phyloP scores from a whole-genome alignment of 2,329 filamentous ascomycete genomes.

The Talaromyces islandicus region DNA sequence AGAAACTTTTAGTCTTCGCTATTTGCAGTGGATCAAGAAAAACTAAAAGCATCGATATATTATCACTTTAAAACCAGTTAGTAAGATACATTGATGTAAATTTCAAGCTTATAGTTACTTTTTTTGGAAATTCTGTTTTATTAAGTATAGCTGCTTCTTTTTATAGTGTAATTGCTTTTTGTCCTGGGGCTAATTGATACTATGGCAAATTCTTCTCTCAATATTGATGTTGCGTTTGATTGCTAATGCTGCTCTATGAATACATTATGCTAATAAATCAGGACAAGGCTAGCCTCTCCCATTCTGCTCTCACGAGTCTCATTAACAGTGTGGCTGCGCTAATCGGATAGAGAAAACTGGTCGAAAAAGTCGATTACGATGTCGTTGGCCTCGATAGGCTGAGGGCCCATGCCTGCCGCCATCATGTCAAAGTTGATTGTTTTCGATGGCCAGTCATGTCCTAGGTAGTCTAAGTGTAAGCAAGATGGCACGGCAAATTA shows the following conservation, averaged over 20 bases:
- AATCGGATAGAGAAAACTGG: conserved; percentile 16
- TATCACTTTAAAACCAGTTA: too few relatives aligned
- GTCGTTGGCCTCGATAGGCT: conserved; percentile 39
- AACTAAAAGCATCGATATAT: too few relatives aligned
- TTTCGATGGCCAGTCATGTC: conserved; percentile 44
- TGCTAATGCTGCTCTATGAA: neutral
- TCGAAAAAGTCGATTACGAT: conserved; percentile 45
- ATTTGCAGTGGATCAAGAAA: too few relatives aligned
- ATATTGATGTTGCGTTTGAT: neutral
- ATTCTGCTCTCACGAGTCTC: neutral
- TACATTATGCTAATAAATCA: neutral
- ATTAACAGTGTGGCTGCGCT: neutral
- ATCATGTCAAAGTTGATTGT: conserved; percentile 41
- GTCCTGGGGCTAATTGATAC: too few relatives aligned
- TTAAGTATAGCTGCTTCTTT: too few relatives aligned
- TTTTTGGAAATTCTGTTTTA: too few relatives aligned
- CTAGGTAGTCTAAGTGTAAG: conserved; percentile 12
- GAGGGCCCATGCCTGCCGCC: conserved; percentile 34
- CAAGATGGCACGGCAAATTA: neutral
- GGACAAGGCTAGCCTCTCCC: neutral
- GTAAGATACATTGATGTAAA: too few relatives aligned
- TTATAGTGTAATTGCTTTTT: too few relatives aligned
- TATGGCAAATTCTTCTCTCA: neutral
- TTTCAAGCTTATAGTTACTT: too few relatives aligned
- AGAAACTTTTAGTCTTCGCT: too few relatives aligned